phyloP scores from a whole-genome alignment of 2,329 filamentous ascomycete genomes.

The Ophiostoma ulmi region DNA sequence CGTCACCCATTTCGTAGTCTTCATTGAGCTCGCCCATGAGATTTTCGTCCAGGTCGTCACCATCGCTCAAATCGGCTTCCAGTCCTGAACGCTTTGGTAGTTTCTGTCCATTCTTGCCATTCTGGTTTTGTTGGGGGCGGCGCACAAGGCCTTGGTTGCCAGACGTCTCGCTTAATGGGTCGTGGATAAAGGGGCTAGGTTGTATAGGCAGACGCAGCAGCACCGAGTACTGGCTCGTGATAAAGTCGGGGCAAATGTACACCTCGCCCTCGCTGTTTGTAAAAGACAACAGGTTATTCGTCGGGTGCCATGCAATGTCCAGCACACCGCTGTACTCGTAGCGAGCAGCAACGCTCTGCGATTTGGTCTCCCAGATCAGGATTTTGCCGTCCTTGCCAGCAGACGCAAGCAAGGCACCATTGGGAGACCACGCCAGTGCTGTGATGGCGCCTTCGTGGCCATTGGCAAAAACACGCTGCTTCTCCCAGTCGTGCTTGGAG shows the following conservation, averaged over 20 bases:
- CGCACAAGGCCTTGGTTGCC: slow-evolving; percentile 45
- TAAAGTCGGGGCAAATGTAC: slow-evolving; percentile 75
- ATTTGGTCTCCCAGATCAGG: slow-evolving; percentile 82
- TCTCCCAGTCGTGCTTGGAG: slow-evolving; percentile 84
- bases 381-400: slow-evolving; percentile 65
- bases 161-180: slow-evolving; percentile 65
- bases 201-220: slow-evolving; percentile 58
- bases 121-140: slow-evolving; percentile 19
- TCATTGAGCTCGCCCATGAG: slow-evolving; percentile 7
- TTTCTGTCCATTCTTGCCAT: neutral
- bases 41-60: slow-evolving; percentile 21
- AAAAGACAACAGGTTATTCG: slow-evolving; percentile 81
- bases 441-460: slow-evolving; percentile 83
- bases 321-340: slow-evolving; percentile 79
- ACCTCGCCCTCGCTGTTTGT: slow-evolving; percentile 90
- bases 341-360: slow-evolving; percentile 72
- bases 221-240: slow-evolving; percentile 53
- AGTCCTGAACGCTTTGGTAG: slow-evolving; percentile 7
- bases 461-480: slow-evolving; percentile 70
- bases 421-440: slow-evolving; percentile 86
- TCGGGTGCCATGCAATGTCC: slow-evolving; percentile 85
- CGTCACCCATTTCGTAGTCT: slow-evolving; percentile 50
- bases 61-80: slow-evolving; percentile 19
- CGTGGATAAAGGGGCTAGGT: slow-evolving; percentile 79
- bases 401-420: slow-evolving; percentile 77